Evolutionary conservation across 768 basidiomycete species (phyloP).

Genomic region (Daedaleopsis sinensis): DNA sequence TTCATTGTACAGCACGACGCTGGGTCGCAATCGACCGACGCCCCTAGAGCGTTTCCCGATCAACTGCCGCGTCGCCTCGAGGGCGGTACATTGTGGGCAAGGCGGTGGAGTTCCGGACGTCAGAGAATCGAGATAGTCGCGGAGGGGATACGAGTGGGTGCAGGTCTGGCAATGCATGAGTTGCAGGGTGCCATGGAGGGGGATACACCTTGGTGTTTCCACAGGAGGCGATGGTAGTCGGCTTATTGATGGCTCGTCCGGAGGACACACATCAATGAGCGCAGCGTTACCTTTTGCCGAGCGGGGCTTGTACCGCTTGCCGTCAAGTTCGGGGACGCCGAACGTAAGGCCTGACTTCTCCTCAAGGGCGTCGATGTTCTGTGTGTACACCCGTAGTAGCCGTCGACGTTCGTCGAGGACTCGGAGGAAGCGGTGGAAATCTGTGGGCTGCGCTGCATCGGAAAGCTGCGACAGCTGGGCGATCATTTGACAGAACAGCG

Average conservation of each 20-base stretch:
- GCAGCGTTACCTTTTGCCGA: slow-evolving; percentile 38
- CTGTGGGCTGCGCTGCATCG: slow-evolving; percentile 71
- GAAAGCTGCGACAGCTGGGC: slow-evolving; percentile 78
- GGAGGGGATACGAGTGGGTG: slow-evolving; percentile 69
- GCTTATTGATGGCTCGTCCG: slow-evolving; percentile 4
- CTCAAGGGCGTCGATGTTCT: slow-evolving; percentile 93
- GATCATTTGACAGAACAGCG: slow-evolving; percentile 88
- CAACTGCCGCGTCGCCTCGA: slow-evolving; percentile 70
- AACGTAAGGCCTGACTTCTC: slow-evolving; percentile 84
- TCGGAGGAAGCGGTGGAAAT: slow-evolving; percentile 78
- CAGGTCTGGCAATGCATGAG: slow-evolving; percentile 82
- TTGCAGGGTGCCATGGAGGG: slow-evolving; percentile 86
- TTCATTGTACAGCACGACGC: slow-evolving; percentile 92
- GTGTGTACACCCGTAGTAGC: slow-evolving; percentile 87
- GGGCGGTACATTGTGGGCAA: slow-evolving; percentile 78
- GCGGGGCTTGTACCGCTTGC: slow-evolving; percentile 55
- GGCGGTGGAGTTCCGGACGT: slow-evolving; percentile 63
- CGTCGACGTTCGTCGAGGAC: slow-evolving; percentile 73
- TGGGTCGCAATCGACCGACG: slow-evolving; percentile 80
- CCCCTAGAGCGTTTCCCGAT: slow-evolving; percentile 80
- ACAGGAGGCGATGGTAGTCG: slow-evolving; percentile 54
- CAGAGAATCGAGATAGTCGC: slow-evolving; percentile 61
- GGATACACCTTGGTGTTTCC: slow-evolving; percentile 81
- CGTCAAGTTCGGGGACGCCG: slow-evolving; percentile 75
- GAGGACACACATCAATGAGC: slow-evolving; percentile 8